Evolutionary conservation across 2,329 filamentous ascomycete species (phyloP), one percentile per base, ranked within the genome.

Genomic region (Grosmannia serpens): DNA sequence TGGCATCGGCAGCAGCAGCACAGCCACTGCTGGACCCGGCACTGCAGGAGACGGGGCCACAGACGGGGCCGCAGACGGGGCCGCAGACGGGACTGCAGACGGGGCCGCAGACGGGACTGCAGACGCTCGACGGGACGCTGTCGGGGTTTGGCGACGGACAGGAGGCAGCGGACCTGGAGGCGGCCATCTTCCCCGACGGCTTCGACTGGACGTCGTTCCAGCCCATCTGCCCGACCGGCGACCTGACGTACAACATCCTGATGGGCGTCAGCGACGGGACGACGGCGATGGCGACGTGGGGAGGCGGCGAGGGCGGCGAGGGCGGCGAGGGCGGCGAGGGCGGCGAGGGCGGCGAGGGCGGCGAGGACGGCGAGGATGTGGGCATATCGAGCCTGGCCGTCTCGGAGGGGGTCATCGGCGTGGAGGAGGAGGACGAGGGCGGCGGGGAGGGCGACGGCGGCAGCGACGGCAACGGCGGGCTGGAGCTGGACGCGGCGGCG

Each of bases 211-310:
- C 75, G 26, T 70, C 71, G 13, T 74, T 85, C 59, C 75, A 78
- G 62, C 79, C 80, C 20, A 74, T 83, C 60, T 82, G 81, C 58
- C 77, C 81, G 0, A 81, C 78, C 59, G 75, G 77, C 24, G 81
- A 84, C 62, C 69, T 85, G 6, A 69, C 81, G 0, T 83, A 78
- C 64, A 81, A 84, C 62, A 76, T 83, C 38, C 70, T 84, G 4
- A 74, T 72, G 15, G 77, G 73, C n/a, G 70, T 75, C 53, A 64
- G 66, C 58, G 63, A 60, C 24, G 58, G n/a, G 38, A 60, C 59
- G 60, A 61, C 60, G 29, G 46, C 57, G 52, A 17, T 46, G 67
- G 50, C 62, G 31, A 11, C 35, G 11, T 29, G 22, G 33, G 26
- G 24, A 7, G 38, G 26, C 10, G 10, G 17, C 3, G 27, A 4